Conservation (phyloP, 1,284 basidiomycete genomes). For the Trichosporon asahii region DNA sequence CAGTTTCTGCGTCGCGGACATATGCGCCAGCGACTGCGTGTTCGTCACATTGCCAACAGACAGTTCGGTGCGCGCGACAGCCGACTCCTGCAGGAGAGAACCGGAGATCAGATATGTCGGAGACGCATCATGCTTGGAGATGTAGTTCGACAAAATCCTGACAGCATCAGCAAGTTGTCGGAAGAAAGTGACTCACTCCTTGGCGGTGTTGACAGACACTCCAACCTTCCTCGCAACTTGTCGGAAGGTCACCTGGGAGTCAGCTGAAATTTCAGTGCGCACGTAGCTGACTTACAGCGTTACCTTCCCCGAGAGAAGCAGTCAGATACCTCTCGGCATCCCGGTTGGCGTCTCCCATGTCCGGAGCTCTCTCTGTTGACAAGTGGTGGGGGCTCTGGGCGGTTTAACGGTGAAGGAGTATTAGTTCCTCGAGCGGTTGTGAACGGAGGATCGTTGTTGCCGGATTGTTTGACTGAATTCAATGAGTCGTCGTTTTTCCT, state of each 20-base stretch:
- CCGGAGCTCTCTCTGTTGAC: not conserved
- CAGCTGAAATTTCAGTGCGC: not conserved
- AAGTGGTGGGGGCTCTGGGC: no score
- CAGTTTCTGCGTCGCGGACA: slow-evolving; percentile 34
- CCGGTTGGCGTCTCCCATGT: not conserved
- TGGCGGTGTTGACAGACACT: slow-evolving; percentile 43
- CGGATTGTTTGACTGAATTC: no score
- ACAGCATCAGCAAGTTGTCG: not conserved
- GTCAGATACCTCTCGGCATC: slow-evolving; percentile 13
- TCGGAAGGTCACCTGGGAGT: slow-evolving; percentile 39
- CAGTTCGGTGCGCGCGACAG: slow-evolving; percentile 28
- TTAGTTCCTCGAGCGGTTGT: no score
- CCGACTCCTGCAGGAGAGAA: slow-evolving; percentile 30
- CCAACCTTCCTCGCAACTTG: slow-evolving; percentile 40
- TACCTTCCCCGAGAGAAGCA: slow-evolving; percentile 12
- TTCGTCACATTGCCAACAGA: slow-evolving; percentile 10
- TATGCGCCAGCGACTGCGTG: slow-evolving; percentile 33
- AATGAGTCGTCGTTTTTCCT: no score
- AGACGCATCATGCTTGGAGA: slow-evolving; percentile 23
- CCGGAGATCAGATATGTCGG: slow-evolving; percentile 46
- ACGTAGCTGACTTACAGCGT: slow-evolving; percentile 6
- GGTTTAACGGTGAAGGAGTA: no score
- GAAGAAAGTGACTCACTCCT: slow-evolving; percentile 35
- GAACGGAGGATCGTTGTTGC: no score
- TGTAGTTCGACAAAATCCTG: slow-evolving; percentile 32